phyloP scores from a whole-genome alignment of 169 alveolate genomes.

The Eimeria sp. region DNA sequence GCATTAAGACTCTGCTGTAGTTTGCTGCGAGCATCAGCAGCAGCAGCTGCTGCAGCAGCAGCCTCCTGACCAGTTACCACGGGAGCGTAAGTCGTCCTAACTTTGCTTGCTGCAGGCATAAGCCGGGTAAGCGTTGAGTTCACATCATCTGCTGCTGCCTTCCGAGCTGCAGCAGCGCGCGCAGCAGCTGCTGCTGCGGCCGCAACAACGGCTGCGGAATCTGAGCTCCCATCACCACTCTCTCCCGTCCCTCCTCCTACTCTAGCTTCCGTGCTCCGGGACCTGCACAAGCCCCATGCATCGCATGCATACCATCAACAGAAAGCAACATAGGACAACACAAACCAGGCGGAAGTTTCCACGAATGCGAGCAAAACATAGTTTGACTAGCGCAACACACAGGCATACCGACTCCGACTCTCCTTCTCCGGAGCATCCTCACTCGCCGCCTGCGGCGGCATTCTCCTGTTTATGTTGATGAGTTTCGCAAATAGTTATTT shows the following conservation, averaged over 20 bases:
- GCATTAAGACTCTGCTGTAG: constrained; percentile 63
- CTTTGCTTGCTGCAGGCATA: constrained; percentile 67
- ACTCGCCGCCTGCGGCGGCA: constrained; percentile 77
- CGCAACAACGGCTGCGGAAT: constrained; percentile 54
- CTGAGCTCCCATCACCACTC: constrained; percentile 38
- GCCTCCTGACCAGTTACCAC: constrained; percentile 43
- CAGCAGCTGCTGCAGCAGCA: constrained; percentile 62
- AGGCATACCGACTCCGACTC: constrained; percentile 67
- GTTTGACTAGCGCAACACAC: not conserved
- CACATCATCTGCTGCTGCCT: constrained; percentile 64
- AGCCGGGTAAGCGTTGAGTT: constrained; percentile 48
- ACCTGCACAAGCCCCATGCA: constrained; percentile 39
- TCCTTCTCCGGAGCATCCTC: constrained; percentile 49
- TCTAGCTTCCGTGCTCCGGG: constrained; percentile 50
- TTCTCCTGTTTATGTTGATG: constrained; percentile 1
- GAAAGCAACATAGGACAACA: not conserved
- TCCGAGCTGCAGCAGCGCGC: constrained; percentile 71
- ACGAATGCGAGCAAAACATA: not conserved
- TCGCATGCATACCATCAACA: not conserved
- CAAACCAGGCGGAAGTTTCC: not conserved
- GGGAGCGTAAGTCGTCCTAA: constrained; percentile 45
- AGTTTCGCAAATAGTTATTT: not conserved
- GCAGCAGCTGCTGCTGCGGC: constrained; percentile 76
- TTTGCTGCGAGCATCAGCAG: constrained; percentile 66
- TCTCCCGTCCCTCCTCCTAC: constrained; percentile 8